A percentile compares a stretch with the other conserved stretches of the same genome.
These are phyloP conservation scores for Dendrocalamus sinicus DNA, from an alignment of 176 grass and related monocot species.

Conservation along the genomic window DNA sequence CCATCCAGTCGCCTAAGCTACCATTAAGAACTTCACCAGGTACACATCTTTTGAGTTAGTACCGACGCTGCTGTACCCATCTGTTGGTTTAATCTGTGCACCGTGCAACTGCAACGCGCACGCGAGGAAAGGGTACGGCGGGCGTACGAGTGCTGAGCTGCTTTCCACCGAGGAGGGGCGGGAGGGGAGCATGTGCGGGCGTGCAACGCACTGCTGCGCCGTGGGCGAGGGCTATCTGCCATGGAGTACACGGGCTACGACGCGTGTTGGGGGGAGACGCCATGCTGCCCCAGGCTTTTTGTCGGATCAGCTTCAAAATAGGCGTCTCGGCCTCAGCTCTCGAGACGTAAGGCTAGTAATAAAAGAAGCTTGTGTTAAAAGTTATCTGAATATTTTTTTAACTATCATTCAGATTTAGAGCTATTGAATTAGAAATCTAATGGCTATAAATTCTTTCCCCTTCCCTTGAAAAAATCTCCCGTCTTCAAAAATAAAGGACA, in stretches of 20 bases:
- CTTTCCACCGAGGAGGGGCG: constrained; percentile 15
- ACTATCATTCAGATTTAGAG: no score
- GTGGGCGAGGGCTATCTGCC: background rate
- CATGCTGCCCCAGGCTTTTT: constrained; percentile 30
- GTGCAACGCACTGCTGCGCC: background rate
- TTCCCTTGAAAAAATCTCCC: no score
- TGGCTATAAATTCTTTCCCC: no score
- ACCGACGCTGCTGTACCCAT: background rate
- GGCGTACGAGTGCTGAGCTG: constrained; percentile 40
- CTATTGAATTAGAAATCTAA: no score
- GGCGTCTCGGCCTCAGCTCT: background rate
- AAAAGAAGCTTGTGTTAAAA: no score
- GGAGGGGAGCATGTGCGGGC: background rate
- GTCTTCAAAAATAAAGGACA: no score
- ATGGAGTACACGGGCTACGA: background rate
- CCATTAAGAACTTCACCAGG: background rate
- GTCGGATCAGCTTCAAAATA: constrained; percentile 1
- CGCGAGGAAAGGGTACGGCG: background rate
- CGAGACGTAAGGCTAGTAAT: no score
- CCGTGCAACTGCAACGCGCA: background rate
- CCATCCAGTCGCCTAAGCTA: background rate
- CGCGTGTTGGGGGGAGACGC: background rate
- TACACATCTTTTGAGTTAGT: background rate
- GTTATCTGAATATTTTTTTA: no score
- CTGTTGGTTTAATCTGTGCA: background rate